phyloP scores from a whole-genome alignment of 495 filamentous ascomycete species.

The Delitschia confertaspora region DNA sequence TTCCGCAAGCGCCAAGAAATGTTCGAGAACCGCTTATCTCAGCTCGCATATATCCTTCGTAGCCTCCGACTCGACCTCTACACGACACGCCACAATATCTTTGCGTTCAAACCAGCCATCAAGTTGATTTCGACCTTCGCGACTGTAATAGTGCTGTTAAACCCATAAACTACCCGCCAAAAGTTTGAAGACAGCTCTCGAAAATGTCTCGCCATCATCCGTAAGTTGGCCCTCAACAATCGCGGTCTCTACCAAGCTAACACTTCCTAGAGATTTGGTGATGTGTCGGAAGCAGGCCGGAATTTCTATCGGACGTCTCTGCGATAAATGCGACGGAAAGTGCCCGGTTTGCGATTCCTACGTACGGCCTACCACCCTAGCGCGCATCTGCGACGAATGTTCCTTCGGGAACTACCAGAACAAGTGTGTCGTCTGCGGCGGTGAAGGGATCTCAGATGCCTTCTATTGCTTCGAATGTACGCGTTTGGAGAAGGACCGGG shows the following conservation, averaged over 20 bases:
- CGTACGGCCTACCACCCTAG: slow-evolving; percentile 93
- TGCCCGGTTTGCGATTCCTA: slow-evolving; percentile 98
- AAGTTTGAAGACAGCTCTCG: neutral
- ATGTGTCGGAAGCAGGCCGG: slow-evolving; percentile 99
- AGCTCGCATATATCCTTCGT: no score
- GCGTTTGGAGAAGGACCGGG: slow-evolving; percentile 89
- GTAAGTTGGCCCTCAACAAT: slow-evolving; percentile 42
- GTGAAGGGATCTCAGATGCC: slow-evolving; percentile 97
- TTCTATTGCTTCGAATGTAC: slow-evolving; percentile 99
- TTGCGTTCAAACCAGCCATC: neutral
- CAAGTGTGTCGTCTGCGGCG: slow-evolving; percentile 97
- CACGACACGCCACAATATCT: neutral
- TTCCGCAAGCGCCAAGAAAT: no score
- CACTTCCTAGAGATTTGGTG: slow-evolving; percentile 71
- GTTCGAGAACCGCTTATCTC: no score
- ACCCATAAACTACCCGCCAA: neutral
- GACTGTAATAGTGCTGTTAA: neutral
- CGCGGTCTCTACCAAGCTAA: slow-evolving; percentile 16
- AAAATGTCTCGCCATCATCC: slow-evolving; percentile 71
- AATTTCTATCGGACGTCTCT: slow-evolving; percentile 96
- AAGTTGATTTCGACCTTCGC: neutral
- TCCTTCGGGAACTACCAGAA: slow-evolving; percentile 99
- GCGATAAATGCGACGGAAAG: slow-evolving; percentile 99
- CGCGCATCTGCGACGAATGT: slow-evolving; percentile 98
- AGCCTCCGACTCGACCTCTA: neutral